A percentile compares a stretch with the other conserved stretches of the same genome.
Conservation (phyloP, 257 asterid species). For the Solanum gracilifrons region DNA sequence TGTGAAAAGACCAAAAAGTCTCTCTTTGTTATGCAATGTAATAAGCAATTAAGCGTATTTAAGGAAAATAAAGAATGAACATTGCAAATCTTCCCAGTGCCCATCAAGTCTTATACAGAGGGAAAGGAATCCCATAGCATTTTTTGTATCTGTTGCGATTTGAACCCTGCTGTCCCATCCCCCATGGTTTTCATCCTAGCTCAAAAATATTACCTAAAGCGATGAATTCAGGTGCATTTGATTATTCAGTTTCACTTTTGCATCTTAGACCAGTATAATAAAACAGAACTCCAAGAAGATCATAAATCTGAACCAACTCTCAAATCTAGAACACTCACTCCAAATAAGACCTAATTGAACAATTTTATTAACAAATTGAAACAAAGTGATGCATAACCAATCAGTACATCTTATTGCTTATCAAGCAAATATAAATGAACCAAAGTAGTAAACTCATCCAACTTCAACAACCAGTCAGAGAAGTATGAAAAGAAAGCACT, state of each 20-base stretch:
- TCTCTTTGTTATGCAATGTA: neutral
- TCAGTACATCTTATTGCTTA: neutral
- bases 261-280: neutral
- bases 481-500: neutral
- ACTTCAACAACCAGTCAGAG: neutral
- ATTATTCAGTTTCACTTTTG: neutral
- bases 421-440: neutral
- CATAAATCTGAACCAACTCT: neutral
- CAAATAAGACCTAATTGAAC: neutral
- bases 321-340: conserved; percentile 1
- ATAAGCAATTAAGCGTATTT: neutral
- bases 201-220: neutral
- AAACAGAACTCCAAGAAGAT: neutral
- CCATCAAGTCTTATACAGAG: neutral
- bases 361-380: neutral
- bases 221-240: neutral
- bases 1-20: neutral
- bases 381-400: neutral
- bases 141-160: neutral
- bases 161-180: neutral
- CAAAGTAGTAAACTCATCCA: neutral
- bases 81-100: neutral
- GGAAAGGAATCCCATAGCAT: neutral
- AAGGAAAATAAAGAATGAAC: neutral
- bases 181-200: neutral